phyloP scores from a whole-genome alignment of 2,329 filamentous ascomycete species.

The Cordyceps cateniannulata region DNA sequence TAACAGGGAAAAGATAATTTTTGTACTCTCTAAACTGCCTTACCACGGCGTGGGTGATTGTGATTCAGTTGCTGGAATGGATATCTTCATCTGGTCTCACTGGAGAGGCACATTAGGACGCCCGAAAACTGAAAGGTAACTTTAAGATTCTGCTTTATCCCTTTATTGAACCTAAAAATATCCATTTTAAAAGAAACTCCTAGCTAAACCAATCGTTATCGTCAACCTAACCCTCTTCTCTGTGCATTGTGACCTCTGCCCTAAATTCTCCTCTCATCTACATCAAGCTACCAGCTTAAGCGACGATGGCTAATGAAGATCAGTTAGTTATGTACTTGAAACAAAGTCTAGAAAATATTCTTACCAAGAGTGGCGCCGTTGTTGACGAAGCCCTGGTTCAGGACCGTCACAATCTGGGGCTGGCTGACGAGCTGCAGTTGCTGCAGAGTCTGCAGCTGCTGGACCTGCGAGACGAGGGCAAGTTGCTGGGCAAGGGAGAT shows the following conservation, averaged over 20 bases:
- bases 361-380: conserved; percentile 18
- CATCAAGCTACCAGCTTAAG: neutral
- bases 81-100: neutral
- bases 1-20: too few species aligned
- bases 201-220: neutral
- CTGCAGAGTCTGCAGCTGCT: conserved; percentile 22
- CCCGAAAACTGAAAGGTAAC: neutral
- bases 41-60: too few species aligned
- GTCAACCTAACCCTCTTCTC: neutral
- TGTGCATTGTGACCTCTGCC: neutral
- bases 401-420: conserved; percentile 18
- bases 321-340: neutral
- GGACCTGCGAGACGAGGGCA: conserved; percentile 21
- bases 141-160: neutral
- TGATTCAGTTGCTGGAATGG: neutral
- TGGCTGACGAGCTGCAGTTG: conserved; percentile 19
- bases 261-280: neutral
- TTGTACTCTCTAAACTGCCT: too few species aligned
- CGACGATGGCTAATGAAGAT: neutral
- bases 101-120: too few species aligned
- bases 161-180: neutral
- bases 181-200: neutral
- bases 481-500: conserved; percentile 24
- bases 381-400: conserved; percentile 19
- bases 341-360: neutral